Conservation (phyloP, 2,329 filamentous ascomycete species). For the Claviceps sp. region DNA sequence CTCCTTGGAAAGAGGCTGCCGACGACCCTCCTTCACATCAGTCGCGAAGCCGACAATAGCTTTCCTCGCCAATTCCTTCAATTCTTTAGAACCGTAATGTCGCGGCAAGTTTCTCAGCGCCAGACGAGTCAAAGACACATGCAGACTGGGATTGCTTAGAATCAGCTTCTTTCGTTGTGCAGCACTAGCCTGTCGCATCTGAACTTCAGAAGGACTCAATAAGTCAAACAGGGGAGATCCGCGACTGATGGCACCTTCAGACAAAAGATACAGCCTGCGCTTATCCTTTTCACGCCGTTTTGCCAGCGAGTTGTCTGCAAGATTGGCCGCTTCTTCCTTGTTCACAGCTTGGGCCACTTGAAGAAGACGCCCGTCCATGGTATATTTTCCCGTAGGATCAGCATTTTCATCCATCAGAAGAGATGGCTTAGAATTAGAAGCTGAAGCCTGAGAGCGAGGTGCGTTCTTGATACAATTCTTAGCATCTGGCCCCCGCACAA, state of each 20-base stretch:
- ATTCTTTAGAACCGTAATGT: conserved; percentile 67
- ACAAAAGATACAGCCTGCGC: conserved; percentile 73
- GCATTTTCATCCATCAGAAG: conserved; percentile 76
- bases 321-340: conserved; percentile 62
- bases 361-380: conserved; percentile 76
- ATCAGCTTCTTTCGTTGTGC: conserved; percentile 84
- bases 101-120: conserved; percentile 85
- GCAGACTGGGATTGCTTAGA: conserved; percentile 77
- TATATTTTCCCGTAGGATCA: conserved; percentile 76
- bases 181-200: conserved; percentile 76
- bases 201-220: conserved; percentile 66
- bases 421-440: conserved; percentile 53
- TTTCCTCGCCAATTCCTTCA: conserved; percentile 82
- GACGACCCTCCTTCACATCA: conserved; percentile 68
- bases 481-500: conserved; percentile 64
- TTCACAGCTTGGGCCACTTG: conserved; percentile 76
- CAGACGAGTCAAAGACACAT: conserved; percentile 79
- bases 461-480: conserved; percentile 62
- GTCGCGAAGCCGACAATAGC: conserved; percentile 90
- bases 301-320: conserved; percentile 56
- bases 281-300: conserved; percentile 68
- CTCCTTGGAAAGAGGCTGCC: conserved; percentile 75
- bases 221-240: conserved; percentile 65
- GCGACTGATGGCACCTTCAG: conserved; percentile 70
- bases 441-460: conserved; percentile 42